A percentile compares a stretch with the other conserved stretches of the same genome.
phyloP scores from a whole-genome alignment of 306 rosid species.

The Luffa acutangula region DNA sequence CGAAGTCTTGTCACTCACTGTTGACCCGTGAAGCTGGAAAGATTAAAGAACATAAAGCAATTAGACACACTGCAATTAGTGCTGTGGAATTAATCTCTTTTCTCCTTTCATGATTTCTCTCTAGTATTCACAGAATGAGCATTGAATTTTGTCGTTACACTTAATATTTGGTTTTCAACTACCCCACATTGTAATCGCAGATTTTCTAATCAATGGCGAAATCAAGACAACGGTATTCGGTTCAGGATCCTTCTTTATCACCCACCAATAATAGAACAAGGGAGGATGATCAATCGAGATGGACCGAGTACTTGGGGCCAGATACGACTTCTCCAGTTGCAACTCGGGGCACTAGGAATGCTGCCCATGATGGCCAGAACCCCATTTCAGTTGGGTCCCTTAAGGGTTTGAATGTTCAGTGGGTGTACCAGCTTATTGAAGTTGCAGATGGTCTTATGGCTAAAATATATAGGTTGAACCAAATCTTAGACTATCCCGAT shows the following conservation, averaged over 20 bases:
- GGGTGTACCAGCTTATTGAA: constrained; percentile 80
- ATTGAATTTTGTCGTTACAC: neutral
- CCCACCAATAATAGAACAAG: constrained; percentile 63
- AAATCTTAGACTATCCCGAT: constrained; percentile 93
- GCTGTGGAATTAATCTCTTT: neutral
- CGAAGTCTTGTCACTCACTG: neutral
- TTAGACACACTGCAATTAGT: neutral
- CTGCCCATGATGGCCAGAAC: constrained; percentile 49
- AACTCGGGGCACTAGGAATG: constrained; percentile 49
- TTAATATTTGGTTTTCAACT: neutral
- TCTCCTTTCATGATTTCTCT: neutral
- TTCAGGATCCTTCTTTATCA: constrained; percentile 72
- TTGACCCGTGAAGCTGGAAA: neutral
- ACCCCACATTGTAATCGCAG: constrained; percentile 21
- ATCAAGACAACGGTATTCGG: constrained; percentile 43
- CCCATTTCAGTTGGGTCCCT: constrained; percentile 50
- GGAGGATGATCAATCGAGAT: constrained; percentile 88
- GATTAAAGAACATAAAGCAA: neutral
- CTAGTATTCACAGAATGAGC: neutral
- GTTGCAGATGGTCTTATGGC: constrained; percentile 99
- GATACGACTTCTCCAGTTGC: constrained; percentile 57
- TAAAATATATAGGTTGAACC: constrained; percentile 89
- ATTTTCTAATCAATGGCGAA: constrained; percentile 43
- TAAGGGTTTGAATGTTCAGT: constrained; percentile 79
- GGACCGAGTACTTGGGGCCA: constrained; percentile 84